These are phyloP conservation scores for Rosa lucieae DNA, from an alignment of 306 rosid genomes.

Conservation along the genomic window DNA sequence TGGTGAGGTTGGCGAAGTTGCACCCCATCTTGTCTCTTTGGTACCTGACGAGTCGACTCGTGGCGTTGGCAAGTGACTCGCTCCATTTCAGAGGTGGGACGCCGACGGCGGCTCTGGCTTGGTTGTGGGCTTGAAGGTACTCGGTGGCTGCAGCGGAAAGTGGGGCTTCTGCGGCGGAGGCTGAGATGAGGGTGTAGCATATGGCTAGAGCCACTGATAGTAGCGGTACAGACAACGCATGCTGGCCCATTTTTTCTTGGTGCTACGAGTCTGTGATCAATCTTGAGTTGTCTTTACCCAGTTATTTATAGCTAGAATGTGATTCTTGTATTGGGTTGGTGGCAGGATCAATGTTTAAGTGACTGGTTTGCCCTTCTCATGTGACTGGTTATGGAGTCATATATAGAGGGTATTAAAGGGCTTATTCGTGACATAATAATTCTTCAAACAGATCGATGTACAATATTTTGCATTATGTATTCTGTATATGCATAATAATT, in stretches of 20 bases:
- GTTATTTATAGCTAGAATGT: background rate
- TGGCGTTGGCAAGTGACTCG: constrained; percentile 53
- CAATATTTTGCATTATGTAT: background rate
- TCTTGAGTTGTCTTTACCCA: background rate
- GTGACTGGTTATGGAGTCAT: background rate
- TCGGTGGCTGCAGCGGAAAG: constrained; percentile 38
- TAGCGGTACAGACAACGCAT: background rate
- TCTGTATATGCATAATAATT: background rate
- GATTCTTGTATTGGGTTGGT: background rate
- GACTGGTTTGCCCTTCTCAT: background rate
- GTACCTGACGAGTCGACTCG: constrained; percentile 55
- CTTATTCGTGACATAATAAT: background rate
- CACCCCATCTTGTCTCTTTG: constrained; percentile 66
- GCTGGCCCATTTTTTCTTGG: background rate
- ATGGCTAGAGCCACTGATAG: constrained; percentile 2
- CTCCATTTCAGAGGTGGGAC: constrained; percentile 67
- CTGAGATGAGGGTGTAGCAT: background rate
- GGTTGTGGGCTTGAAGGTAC: constrained; percentile 68
- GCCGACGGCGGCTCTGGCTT: constrained; percentile 73
- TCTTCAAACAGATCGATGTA: background rate
- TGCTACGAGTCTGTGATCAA: background rate
- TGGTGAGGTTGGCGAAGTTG: constrained; percentile 58
- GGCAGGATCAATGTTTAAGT: background rate
- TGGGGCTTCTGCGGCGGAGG: constrained; percentile 1
- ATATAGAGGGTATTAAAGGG: background rate